These are phyloP conservation scores for Cystofilobasidium bisporidii DNA, from an alignment of 768 basidiomycete genomes.

Conservation along the genomic window DNA sequence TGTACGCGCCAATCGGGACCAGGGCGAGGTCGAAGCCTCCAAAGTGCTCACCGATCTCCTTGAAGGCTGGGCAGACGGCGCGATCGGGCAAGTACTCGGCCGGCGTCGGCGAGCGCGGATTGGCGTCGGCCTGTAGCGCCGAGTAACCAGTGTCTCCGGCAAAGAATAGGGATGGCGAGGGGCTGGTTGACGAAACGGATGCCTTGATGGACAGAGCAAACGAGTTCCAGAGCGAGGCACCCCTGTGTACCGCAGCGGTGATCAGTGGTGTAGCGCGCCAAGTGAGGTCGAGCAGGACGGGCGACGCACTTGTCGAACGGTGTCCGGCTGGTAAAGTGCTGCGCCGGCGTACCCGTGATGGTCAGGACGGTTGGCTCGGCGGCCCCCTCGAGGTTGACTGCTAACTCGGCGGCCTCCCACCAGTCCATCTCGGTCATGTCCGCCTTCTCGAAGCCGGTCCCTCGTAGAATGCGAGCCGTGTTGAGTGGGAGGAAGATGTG, in stretches of 20 bases:
- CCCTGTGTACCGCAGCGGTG: too few relatives aligned
- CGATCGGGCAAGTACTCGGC: conserved; percentile 34
- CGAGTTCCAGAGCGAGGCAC: conserved; percentile 24
- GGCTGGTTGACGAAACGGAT: neutral
- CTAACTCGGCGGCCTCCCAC: conserved; percentile 48
- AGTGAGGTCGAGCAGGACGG: too few relatives aligned
- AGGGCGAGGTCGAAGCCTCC: conserved; percentile 60
- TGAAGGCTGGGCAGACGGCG: conserved; percentile 61
- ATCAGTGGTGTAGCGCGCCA: too few relatives aligned
- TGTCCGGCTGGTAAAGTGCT: conserved; percentile 54
- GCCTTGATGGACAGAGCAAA: conserved; percentile 11
- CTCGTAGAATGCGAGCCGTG: conserved; percentile 45
- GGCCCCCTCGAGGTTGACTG: conserved; percentile 33
- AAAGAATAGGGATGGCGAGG: conserved; percentile 40
- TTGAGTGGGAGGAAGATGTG: conserved; percentile 56
- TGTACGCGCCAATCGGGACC: conserved; percentile 58
- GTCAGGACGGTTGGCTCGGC: conserved; percentile 16
- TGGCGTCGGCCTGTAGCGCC: conserved; percentile 31
- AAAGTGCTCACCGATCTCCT: conserved; percentile 55
- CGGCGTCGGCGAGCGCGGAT: neutral
- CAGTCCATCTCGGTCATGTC: conserved; percentile 54
- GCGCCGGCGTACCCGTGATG: conserved; percentile 45
- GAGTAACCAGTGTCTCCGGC: conserved; percentile 48
- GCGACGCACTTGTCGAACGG: conserved; percentile 46
- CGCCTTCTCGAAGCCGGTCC: conserved; percentile 42